Base-by-base conservation (phyloP, 2,329 filamentous ascomycete genomes). In the Ophiostoma novo-ulmi region DNA sequence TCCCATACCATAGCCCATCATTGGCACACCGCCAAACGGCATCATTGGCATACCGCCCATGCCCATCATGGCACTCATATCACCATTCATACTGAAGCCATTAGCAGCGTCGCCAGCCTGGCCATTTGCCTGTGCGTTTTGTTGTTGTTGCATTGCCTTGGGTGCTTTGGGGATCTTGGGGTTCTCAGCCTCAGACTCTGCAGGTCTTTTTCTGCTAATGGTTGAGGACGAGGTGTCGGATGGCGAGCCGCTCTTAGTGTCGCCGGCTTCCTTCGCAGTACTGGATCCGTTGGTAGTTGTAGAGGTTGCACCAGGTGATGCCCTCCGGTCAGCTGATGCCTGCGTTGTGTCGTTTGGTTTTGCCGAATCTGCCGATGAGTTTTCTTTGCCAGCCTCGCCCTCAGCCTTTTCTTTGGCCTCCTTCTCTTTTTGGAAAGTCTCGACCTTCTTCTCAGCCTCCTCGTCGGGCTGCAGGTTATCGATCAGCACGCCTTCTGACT, bases 391-490 rank as follows among this genome's bases (percentile, higher is more conserved):
- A 20, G 35, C 44, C 14, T 61, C 39, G 11, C 38, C 65, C 70
- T 71, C 65, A 20, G 82, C 80, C 76, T 72, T 72, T 39, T 70
- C 71, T 11, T 80, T 78, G 74, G 85, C 84, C 70, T 80, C 80
- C 78, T 86, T 88, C 74, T 85, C 85, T 75, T 84, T 84, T 73
- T 88, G 78, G 77, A 91, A 97, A 55, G 87, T 87, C 81, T 92
- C 91, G 74, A 97, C 92, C 80, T 91, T 94, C 76, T 86, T 84
- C 74, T 88, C 87, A 73, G 89, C 87, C 75, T 95, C 92, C 75
- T 92, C 90, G 81, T 98, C 93, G 74, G 89, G 82, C 78, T 89
- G 88, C 75, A 99, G 87, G 81, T 97, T 91, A 85, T 97, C 94
- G 82, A 98, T 91, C 77, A 97, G 85, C 74, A 97, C 92, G 77